phyloP scores from a whole-genome alignment of 1,139 yeast genomes.

The Suhomyces ambrosiae region DNA sequence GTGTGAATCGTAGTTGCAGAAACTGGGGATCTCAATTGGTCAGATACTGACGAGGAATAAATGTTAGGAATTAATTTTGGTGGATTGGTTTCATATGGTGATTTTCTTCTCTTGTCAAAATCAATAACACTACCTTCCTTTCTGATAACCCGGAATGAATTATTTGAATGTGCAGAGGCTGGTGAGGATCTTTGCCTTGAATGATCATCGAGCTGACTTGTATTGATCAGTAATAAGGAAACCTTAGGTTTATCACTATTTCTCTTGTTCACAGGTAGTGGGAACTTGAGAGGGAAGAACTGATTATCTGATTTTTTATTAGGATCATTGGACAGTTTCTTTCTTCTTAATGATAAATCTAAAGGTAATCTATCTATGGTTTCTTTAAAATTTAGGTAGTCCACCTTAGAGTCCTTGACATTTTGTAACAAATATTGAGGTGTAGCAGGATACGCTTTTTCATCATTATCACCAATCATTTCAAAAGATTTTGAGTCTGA shows the following conservation, averaged over 20 bases:
- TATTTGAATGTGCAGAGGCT: conserved; percentile 18
- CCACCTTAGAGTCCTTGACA: conserved; percentile 41
- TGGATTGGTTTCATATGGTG: conserved; percentile 61
- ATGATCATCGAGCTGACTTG: conserved; percentile 18
- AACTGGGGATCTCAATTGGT: conserved; percentile 37
- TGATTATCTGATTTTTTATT: conserved; percentile 8
- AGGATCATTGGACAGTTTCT: conserved; percentile 3
- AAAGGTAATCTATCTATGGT: conserved; percentile 20
- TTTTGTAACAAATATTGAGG: conserved; percentile 59
- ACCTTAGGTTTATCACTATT: conserved; percentile 16
- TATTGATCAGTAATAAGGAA: conserved; percentile 35
- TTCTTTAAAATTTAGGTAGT: conserved; percentile 69
- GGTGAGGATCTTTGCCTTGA: conserved; percentile 12
- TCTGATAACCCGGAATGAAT: conserved; percentile 66
- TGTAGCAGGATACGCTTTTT: conserved; percentile 53
- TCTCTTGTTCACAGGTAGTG: conserved; percentile 23
- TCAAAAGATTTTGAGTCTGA: conserved; percentile 55
- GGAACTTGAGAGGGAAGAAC: conserved; percentile 26
- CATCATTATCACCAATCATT: conserved; percentile 43
- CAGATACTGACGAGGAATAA: conserved; percentile 44
- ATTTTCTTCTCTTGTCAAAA: conserved; percentile 75
- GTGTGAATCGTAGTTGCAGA: conserved; percentile 42
- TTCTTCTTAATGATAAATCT: conserved; percentile 2
- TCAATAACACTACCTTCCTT: conserved; percentile 72
- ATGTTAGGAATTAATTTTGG: conserved; percentile 48